Percentiles rank a stretch among this genome's conserved stretches.
Conservation (phyloP, 495 filamentous ascomycete genomes). For the Saxispiralis lemnorum region DNA sequence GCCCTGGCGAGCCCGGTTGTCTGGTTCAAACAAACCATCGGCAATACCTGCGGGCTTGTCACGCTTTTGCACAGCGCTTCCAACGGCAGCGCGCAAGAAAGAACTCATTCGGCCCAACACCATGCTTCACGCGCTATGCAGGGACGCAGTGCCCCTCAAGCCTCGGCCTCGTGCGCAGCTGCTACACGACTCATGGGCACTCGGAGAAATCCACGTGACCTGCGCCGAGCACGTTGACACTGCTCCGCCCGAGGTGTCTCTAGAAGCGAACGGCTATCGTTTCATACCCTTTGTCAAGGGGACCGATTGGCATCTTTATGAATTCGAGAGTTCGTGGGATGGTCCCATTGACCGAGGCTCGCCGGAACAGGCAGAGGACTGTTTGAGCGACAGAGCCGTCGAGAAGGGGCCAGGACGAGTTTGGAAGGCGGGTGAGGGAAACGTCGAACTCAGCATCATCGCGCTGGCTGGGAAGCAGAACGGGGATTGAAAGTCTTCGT, state of each 20-base stretch:
- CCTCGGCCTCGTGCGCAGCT: conserved; percentile 46
- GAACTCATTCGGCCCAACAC: conserved; percentile 29
- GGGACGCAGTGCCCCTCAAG: conserved; percentile 31
- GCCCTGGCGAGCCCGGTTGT: conserved; percentile 44
- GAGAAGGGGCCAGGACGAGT: conserved; percentile 40
- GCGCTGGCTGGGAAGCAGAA: conserved; percentile 38
- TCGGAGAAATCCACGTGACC: conserved; percentile 55
- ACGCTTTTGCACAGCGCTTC: conserved; percentile 56
- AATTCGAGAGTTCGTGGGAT: conserved; percentile 65
- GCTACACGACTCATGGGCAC: conserved; percentile 50
- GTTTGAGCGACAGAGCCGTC: conserved; percentile 48
- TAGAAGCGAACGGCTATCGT: conserved; percentile 29
- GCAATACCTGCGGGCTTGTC: conserved; percentile 72
- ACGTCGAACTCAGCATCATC: conserved; percentile 56
- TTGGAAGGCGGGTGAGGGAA: conserved; percentile 40
- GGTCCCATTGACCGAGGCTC: conserved; percentile 45
- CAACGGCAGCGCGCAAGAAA: conserved; percentile 37
- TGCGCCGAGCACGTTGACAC: conserved; percentile 60
- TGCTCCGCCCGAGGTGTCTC: conserved; percentile 38
- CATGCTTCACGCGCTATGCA: conserved; percentile 31
- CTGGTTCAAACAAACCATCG: conserved; percentile 87
- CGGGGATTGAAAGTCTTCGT: no score
- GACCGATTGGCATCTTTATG: conserved; percentile 55
- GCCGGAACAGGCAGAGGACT: conserved; percentile 42
- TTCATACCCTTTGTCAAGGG: conserved; percentile 76